Conservation (phyloP, 768 basidiomycete genomes). For the Leccinellum rugosiceps region DNA sequence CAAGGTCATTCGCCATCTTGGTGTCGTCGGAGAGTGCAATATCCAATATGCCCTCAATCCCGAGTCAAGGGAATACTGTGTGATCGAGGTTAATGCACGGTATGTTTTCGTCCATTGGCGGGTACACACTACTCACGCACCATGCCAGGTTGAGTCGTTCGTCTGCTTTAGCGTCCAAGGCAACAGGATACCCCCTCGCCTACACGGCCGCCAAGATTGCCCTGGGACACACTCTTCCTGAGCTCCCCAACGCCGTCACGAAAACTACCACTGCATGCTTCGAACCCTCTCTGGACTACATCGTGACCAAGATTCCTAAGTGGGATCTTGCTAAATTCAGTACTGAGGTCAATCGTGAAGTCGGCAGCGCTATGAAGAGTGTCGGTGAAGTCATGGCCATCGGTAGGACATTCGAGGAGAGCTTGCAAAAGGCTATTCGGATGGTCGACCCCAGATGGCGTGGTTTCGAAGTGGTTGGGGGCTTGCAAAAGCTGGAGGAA, state of each 20-base stretch:
- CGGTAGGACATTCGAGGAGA: conserved; percentile 98
- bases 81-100: conserved; percentile 98
- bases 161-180: conserved; percentile 95
- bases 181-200: conserved; percentile 97
- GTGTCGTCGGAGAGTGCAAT: conserved; percentile 93
- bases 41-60: conserved; percentile 99
- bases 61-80: conserved; percentile 88
- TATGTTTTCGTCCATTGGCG: conserved; percentile 18
- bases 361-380: conserved; percentile 98
- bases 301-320: conserved; percentile 99
- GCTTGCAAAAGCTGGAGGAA: conserved; percentile 79
- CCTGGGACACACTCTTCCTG: conserved; percentile 94
- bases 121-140: neutral
- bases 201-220: conserved; percentile 99
- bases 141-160: conserved; percentile 68
- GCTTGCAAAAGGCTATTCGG: conserved; percentile 95
- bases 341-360: conserved; percentile 86
- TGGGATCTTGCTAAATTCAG: conserved; percentile 99
- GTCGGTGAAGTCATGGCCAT: conserved; percentile 99
- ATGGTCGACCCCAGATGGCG: conserved; percentile 96
- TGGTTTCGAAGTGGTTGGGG: conserved; percentile 94
- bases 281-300: conserved; percentile 97
- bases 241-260: conserved; percentile 97
- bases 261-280: conserved; percentile 99
- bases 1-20: conserved; percentile 90